Percentiles rank a stretch among this genome's conserved stretches.
Evolutionary conservation across 148 eudicot genomes (phyloP).

Genomic region (Agrostemma githago): DNA sequence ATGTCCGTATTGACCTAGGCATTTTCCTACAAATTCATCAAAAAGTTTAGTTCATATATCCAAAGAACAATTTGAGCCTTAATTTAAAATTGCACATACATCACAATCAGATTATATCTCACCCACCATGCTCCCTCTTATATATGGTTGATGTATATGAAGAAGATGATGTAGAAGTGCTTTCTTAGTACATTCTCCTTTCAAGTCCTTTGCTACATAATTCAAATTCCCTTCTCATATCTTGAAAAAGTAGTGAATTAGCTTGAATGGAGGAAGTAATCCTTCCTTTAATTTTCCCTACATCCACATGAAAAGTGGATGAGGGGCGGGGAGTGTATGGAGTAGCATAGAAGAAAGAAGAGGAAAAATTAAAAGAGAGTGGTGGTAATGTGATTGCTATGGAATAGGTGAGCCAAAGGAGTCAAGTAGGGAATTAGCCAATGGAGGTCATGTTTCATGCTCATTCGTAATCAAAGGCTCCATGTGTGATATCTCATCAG

Average conservation of each 20-base stretch:
- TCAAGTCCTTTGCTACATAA: neutral
- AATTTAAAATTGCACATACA: neutral
- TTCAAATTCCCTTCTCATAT: neutral
- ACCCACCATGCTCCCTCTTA: neutral
- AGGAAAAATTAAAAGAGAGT: neutral
- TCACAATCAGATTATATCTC: neutral
- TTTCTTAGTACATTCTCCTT: neutral
- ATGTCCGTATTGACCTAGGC: too few species aligned
- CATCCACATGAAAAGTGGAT: neutral
- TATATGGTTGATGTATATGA: neutral
- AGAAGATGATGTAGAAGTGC: neutral
- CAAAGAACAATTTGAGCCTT: neutral
- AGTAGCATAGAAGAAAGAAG: neutral
- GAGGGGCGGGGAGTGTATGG: neutral
- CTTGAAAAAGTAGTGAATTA: neutral
- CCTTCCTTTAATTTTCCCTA: neutral
- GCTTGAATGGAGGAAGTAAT: neutral
- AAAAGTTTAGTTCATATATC: neutral
- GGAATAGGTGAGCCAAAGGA: neutral
- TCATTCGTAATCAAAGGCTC: neutral
- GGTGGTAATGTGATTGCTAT: neutral
- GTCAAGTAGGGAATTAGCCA: neutral
- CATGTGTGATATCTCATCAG: neutral
- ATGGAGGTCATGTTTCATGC: neutral
- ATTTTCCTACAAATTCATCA: neutral